Evolutionary conservation across 148 eudicot genomes (phyloP).

Genomic region (Diospyros lotus): DNA sequence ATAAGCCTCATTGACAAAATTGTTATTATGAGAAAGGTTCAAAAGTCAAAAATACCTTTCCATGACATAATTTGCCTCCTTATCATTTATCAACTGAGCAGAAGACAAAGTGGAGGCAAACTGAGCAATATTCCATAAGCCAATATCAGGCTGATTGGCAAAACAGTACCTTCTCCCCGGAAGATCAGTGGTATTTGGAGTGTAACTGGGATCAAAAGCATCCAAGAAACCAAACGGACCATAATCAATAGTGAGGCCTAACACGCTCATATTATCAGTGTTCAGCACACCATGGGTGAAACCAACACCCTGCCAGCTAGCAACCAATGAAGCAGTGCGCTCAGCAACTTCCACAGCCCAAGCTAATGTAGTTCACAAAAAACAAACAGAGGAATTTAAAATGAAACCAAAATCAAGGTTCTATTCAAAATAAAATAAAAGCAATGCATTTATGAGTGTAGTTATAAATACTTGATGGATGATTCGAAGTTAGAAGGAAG

Average conservation of each 20-base stretch:
- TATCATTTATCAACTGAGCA: constrained; percentile 70
- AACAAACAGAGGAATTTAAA: constrained; percentile 13
- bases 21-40: background rate
- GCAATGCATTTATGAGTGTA: too few relatives aligned
- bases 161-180: constrained; percentile 99
- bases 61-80: constrained; percentile 85
- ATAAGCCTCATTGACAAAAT: background rate
- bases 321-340: constrained; percentile 91
- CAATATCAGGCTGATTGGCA: constrained; percentile 98
- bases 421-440: background rate
- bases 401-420: background rate
- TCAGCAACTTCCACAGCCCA: constrained; percentile 99
- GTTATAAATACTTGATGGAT: background rate
- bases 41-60: constrained; percentile 54
- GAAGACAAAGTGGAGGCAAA: constrained; percentile 84
- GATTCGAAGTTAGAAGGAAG: too few relatives aligned
- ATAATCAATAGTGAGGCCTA: constrained; percentile 97
- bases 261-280: constrained; percentile 96
- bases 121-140: constrained; percentile 95
- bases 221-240: constrained; percentile 99
- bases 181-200: constrained; percentile 98
- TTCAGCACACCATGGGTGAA: constrained; percentile 99
- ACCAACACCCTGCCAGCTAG: constrained; percentile 99
- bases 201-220: constrained; percentile 98
- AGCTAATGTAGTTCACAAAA: constrained; percentile 43